Conservation (phyloP, 2,329 filamentous ascomycete species). For the Pyricularia pennisetigena region DNA sequence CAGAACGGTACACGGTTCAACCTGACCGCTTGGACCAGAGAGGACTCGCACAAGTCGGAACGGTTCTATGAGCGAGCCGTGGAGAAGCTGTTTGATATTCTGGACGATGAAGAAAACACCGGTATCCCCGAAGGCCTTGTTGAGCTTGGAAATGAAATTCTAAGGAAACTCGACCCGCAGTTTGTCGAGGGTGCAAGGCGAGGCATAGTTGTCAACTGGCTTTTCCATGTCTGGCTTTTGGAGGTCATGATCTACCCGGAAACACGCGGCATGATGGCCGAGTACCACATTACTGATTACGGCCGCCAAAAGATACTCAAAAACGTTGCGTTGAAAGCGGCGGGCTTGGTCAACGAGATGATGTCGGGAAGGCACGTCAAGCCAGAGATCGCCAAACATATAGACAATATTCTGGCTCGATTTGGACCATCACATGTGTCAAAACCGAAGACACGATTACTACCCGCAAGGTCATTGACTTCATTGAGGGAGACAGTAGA, state of each 20-base stretch:
- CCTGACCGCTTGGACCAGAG: slow-evolving; percentile 61
- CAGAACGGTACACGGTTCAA: slow-evolving; percentile 63
- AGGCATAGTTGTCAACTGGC: slow-evolving; percentile 84
- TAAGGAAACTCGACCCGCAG: slow-evolving; percentile 64
- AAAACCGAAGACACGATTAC: slow-evolving; percentile 44
- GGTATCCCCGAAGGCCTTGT: slow-evolving; percentile 81
- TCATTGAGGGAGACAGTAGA: slow-evolving; percentile 67
- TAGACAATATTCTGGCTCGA: slow-evolving; percentile 60
- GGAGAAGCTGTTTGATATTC: slow-evolving; percentile 69
- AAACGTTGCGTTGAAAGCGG: slow-evolving; percentile 71
- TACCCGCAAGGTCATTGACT: slow-evolving; percentile 62
- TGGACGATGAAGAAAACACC: slow-evolving; percentile 75
- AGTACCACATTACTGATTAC: slow-evolving; percentile 88
- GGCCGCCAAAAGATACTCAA: slow-evolving; percentile 73
- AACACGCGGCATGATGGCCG: slow-evolving; percentile 66
- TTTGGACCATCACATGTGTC: slow-evolving; percentile 46
- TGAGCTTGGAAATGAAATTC: slow-evolving; percentile 74
- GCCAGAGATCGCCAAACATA: slow-evolving; percentile 53
- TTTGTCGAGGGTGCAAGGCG: slow-evolving; percentile 65
- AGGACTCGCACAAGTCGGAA: slow-evolving; percentile 73
- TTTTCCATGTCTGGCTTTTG: slow-evolving; percentile 80
- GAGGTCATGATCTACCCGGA: slow-evolving; percentile 84
- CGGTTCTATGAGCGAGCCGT: slow-evolving; percentile 83
- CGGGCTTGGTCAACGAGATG: slow-evolving; percentile 71
- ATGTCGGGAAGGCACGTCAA: slow-evolving; percentile 48